These are phyloP conservation scores for Saccharum spontaneum DNA, from an alignment of 176 grass and related monocot species.

Conservation along the genomic window DNA sequence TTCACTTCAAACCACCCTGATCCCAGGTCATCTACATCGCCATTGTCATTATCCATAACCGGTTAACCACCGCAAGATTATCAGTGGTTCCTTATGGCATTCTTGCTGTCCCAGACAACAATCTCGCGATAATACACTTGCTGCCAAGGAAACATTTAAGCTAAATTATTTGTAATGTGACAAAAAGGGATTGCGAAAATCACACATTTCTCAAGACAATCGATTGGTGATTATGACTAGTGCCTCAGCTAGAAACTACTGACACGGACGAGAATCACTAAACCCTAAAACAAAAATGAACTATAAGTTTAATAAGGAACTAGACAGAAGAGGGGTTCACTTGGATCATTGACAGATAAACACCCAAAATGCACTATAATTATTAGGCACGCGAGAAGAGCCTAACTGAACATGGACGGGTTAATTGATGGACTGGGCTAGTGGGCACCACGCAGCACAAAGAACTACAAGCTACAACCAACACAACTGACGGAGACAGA, in stretches of 20 bases:
- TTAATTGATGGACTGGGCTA: neutral
- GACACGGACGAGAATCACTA: neutral
- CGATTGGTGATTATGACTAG: neutral
- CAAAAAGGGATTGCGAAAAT: neutral
- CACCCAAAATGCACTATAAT: neutral
- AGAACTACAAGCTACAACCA: no score
- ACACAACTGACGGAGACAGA: no score
- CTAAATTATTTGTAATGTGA: neutral
- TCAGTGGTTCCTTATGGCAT: slow-evolving; percentile 9
- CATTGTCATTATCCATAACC: slow-evolving; percentile 61
- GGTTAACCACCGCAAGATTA: neutral
- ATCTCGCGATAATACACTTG: neutral
- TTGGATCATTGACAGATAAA: neutral
- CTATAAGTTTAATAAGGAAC: neutral
- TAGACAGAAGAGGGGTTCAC: neutral
- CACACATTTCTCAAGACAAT: neutral
- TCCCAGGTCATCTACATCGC: slow-evolving; percentile 68
- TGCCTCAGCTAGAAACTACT: neutral
- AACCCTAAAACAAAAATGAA: slow-evolving; percentile 13
- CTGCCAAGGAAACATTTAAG: neutral
- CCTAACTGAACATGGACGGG: no score
- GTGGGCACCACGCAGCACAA: no score
- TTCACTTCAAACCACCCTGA: slow-evolving; percentile 96
- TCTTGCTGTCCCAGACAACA: slow-evolving; percentile 5
- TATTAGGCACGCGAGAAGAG: no score